Evolutionary conservation across 2,329 filamentous ascomycete genomes (phyloP).

Genomic region (Lecanosticta acicola): DNA sequence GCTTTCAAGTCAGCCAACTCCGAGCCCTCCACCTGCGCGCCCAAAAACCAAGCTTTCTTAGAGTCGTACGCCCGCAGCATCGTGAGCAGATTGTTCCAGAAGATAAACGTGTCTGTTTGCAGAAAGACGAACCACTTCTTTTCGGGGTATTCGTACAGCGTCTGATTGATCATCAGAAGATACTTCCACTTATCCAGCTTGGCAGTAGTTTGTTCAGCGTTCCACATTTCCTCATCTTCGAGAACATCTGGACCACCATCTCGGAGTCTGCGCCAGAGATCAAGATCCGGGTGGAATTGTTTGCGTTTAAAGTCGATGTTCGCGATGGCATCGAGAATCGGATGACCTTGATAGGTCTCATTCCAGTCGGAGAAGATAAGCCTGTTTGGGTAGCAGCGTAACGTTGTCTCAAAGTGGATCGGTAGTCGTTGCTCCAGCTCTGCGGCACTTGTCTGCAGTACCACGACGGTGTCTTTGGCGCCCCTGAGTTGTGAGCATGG

Average conservation of each 20-base stretch:
- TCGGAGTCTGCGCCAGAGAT: constrained; percentile 25
- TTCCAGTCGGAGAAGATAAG: constrained; percentile 37
- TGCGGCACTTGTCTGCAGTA: constrained; percentile 39
- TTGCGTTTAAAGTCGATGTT: constrained; percentile 16
- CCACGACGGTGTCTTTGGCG: constrained; percentile 48
- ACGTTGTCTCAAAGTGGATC: constrained; percentile 32
- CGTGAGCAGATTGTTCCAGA: constrained; percentile 39
- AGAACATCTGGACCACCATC: constrained; percentile 26
- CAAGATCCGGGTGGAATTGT: constrained; percentile 23
- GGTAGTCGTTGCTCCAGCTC: constrained; percentile 29
- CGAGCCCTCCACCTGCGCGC: constrained; percentile 46
- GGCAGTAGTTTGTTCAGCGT: constrained; percentile 31
- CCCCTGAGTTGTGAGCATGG: constrained; percentile 23
- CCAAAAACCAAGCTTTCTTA: constrained; percentile 41
- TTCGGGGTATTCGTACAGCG: constrained; percentile 35
- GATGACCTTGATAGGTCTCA: constrained; percentile 32
- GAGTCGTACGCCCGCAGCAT: constrained; percentile 44
- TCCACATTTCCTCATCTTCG: constrained; percentile 27
- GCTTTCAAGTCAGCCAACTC: constrained; percentile 38
- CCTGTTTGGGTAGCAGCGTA: constrained; percentile 31
- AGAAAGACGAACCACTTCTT: constrained; percentile 51
- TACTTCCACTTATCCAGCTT: constrained; percentile 47
- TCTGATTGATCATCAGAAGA: constrained; percentile 42
- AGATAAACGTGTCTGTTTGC: constrained; percentile 47
- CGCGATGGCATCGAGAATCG: constrained; percentile 29